Evolutionary conservation across 768 basidiomycete species (phyloP).

Genomic region (Pleurotus giganteus): DNA sequence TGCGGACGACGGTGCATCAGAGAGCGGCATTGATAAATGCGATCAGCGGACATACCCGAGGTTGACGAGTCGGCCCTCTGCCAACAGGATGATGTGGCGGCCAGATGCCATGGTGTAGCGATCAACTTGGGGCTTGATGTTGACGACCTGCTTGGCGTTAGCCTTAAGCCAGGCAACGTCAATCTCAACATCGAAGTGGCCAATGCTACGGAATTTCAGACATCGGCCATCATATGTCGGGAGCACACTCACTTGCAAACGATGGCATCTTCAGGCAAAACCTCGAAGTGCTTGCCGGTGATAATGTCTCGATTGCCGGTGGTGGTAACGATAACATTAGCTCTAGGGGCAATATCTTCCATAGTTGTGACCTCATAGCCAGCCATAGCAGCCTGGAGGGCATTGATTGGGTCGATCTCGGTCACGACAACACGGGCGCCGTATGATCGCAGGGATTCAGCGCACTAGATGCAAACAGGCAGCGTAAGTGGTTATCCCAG

Average conservation of each 20-base stretch:
- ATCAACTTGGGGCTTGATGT: slow-evolving; percentile 99
- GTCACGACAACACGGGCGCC: slow-evolving; percentile 95
- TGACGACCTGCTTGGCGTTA: slow-evolving; percentile 78
- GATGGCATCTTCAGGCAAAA: slow-evolving; percentile 98
- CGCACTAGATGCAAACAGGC: slow-evolving; percentile 63
- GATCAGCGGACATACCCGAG: slow-evolving; percentile 60
- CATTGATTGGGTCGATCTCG: slow-evolving; percentile 99
- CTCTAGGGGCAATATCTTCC: slow-evolving; percentile 90
- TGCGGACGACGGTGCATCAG: slow-evolving; percentile 21
- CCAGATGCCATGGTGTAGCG: slow-evolving; percentile 91
- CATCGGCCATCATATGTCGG: not conserved
- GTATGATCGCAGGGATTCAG: slow-evolving; percentile 95
- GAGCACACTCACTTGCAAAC: slow-evolving; percentile 85
- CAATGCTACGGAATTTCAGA: slow-evolving; percentile 51
- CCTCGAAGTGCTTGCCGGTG: slow-evolving; percentile 84
- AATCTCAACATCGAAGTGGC: slow-evolving; percentile 87
- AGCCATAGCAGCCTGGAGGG: slow-evolving; percentile 99
- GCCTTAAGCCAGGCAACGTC: slow-evolving; percentile 98
- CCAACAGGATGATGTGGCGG: slow-evolving; percentile 95
- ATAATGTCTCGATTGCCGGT: slow-evolving; percentile 99
- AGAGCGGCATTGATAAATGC: slow-evolving; percentile 15
- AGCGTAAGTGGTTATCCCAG: slow-evolving; percentile 1
- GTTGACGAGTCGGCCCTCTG: slow-evolving; percentile 99
- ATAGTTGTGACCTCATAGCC: slow-evolving; percentile 98
- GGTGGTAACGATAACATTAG: slow-evolving; percentile 96